Base-by-base conservation (phyloP, 2,329 filamentous ascomycete genomes). In the Penicillium sp. region DNA sequence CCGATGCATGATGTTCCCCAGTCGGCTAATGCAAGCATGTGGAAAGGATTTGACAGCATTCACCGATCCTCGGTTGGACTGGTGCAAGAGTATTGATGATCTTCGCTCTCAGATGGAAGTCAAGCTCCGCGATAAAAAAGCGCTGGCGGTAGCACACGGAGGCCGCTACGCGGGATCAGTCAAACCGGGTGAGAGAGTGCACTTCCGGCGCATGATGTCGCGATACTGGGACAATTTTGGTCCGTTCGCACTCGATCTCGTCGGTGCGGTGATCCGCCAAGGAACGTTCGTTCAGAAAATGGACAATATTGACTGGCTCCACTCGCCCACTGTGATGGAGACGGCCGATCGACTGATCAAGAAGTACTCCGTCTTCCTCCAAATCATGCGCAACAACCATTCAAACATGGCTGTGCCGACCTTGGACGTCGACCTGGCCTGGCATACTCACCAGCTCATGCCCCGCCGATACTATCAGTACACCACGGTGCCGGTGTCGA, bases 281-380 rank as follows among this genome's bases (percentile, higher is more conserved):
- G 60, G 61, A 1, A 56, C 55, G 2, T 73, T 72, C 41, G 58
- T 69, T 15, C 58, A 67, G 30, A 71, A 91, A 67, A 91, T 91
- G 86, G 74, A 78, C 48, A 74, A 77, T 48, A 79, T 90, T 25
- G 84, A 89, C 62, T 93, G 86, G 87, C 69, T 90, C 1, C 85
- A 87, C 59, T 85, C 81, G 13, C 84, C 85, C 0, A 73, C 80
- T 0, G 75, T 81, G 0, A 65, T 67, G 3, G 68, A 75, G 0
- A 89, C 84, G 0, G 84, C 87, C 74, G 48, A 62, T 0, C 75
- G 85, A 0, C 70, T 87, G 0, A 67, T 87, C 2, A 58, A 57
- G 1, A 58, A 74, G 70, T 57, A 73, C 65, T 2, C 47, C 10
- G 71, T 76, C 9, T 71, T 79, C n/a, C 57, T 68, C 16, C 38